Conservation (phyloP, 2,329 filamentous ascomycete genomes). For the Cadophora malorum region DNA sequence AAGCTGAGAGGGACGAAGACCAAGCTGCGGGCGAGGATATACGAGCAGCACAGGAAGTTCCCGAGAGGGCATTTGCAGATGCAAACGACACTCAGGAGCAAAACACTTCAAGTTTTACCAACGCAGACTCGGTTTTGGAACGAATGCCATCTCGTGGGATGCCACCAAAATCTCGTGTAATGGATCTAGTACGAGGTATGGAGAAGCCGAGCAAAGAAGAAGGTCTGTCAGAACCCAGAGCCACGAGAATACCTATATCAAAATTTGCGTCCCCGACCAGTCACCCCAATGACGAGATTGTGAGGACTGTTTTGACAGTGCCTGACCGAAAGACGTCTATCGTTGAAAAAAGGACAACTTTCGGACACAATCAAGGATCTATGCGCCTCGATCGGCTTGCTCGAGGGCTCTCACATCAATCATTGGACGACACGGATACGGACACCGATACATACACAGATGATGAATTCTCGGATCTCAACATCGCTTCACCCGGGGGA, state of each 20-base stretch:
- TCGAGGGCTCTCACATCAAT: constrained; percentile 1
- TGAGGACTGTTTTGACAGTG: constrained; percentile 34
- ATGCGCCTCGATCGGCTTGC: not conserved
- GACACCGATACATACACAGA: constrained; percentile 11
- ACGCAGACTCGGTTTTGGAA: not conserved
- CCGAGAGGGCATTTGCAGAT: constrained; percentile 61
- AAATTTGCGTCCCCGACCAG: constrained; percentile 2
- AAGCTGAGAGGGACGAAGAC: constrained; percentile 34
- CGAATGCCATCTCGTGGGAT: not conserved
- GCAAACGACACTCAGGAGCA: constrained; percentile 64
- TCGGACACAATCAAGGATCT: constrained; percentile 16
- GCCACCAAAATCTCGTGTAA: not conserved
- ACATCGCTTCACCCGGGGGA: constrained; percentile 27
- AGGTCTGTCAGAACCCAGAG: not conserved
- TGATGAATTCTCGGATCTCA: constrained; percentile 22
- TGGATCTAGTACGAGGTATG: not conserved
- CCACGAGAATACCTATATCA: not conserved
- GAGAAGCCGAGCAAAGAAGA: not conserved
- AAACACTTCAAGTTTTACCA: constrained; percentile 61
- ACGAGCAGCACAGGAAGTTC: constrained; percentile 47
- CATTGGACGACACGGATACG: constrained; percentile 26
- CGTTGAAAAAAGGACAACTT: constrained; percentile 21
- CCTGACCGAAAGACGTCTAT: constrained; percentile 19
- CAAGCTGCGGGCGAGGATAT: not conserved
- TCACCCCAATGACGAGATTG: constrained; percentile 30